Evolutionary conservation across 345 rosid genomes (phyloP).

Genomic region (Crucihimalaya himalaica): DNA sequence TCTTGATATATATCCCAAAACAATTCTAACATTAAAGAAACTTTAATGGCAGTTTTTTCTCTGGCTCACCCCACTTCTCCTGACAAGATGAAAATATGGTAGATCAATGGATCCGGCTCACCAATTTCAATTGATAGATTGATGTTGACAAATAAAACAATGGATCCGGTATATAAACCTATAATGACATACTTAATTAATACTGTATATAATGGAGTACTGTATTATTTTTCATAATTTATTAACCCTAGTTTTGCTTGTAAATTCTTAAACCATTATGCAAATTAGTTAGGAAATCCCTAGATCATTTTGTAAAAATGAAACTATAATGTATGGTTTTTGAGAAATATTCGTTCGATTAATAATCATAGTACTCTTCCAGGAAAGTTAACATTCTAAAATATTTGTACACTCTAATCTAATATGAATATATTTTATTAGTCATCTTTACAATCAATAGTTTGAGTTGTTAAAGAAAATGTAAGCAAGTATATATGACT

Average conservation of each 20-base stretch:
- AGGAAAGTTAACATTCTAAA: no score
- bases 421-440: neutral
- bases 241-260: neutral
- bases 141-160: no score
- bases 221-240: no score
- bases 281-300: neutral
- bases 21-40: no score
- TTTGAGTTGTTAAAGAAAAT: neutral
- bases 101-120: no score
- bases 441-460: neutral
- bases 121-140: no score
- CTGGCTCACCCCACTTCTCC: neutral
- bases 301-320: neutral
- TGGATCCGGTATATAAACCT: no score
- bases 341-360: conserved; percentile 11
- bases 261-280: neutral
- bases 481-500: neutral
- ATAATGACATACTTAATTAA: no score
- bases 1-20: no score
- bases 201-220: neutral
- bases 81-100: neutral
- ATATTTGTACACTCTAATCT: neutral
- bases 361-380: neutral
- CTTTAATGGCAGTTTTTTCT: neutral
- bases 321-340: neutral